Conservation (phyloP, 257 asterid species). For the Primulina eburnea region DNA sequence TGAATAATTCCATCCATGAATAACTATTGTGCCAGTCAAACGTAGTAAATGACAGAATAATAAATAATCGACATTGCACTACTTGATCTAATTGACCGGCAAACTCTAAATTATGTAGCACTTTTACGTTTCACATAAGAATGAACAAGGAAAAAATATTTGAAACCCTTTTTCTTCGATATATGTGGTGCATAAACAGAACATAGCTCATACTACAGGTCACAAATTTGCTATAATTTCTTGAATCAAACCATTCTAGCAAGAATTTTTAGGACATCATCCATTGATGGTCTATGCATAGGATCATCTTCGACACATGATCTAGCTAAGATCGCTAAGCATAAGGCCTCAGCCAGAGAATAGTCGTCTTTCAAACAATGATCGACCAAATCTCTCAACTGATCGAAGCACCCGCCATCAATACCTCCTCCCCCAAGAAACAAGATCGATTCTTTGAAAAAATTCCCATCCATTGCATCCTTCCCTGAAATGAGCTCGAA, state of each 20-base stretch:
- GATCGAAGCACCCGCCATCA: constrained; percentile 69
- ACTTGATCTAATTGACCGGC: neutral
- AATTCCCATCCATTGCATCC: constrained; percentile 41
- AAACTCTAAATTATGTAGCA: neutral
- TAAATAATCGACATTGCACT: no score
- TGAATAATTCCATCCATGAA: no score
- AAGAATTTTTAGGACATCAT: constrained; percentile 69
- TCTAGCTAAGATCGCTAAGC: constrained; percentile 69
- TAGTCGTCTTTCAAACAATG: constrained; percentile 62
- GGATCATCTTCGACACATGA: constrained; percentile 79
- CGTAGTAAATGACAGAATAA: no score
- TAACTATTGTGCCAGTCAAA: no score
- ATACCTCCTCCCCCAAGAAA: constrained; percentile 45
- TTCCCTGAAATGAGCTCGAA: constrained; percentile 59
- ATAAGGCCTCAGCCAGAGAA: constrained; percentile 69
- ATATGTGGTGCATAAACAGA: neutral
- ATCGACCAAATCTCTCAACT: constrained; percentile 58
- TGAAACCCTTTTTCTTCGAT: no score
- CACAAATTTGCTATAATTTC: neutral
- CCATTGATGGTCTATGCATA: constrained; percentile 65
- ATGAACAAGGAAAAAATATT: neutral
- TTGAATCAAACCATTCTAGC: constrained; percentile 59
- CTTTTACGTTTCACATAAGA: neutral
- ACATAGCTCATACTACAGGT: neutral
- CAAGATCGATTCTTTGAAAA: constrained; percentile 38